Base-by-base conservation (phyloP, 148 eudicot genomes). In the Euryodendron excelsum region DNA sequence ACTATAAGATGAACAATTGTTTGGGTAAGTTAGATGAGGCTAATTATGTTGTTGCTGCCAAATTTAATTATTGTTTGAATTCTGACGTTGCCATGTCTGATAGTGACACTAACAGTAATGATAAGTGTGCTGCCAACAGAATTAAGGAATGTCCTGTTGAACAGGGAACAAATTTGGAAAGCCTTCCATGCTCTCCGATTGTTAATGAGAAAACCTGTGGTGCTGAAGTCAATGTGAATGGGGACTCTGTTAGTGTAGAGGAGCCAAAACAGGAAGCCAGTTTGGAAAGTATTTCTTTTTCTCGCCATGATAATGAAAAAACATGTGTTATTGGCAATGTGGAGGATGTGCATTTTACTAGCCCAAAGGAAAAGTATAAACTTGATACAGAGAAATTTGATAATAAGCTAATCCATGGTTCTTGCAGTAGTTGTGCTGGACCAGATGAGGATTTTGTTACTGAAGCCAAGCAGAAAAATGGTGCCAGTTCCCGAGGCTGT, bases 1-100 rank as follows among this genome's bases (percentile, higher is more conserved):
- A 70, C 62, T 15, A 21, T 33, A 61, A 70, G 52, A 73, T 47
- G 74, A 77, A 36, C 60, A 79, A 81, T 64, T 77, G 86, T 74
- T 69, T 75, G 39, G 77, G 73, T 65, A 69, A 28, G 7, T 25
- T 82, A 23, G 87, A 81, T 59, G 81, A 81, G 78, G 78, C 77
- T 75, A 67, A 59, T 53, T 87, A 70, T 64, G 61, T 13, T 34
- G 80, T 71, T 68, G 74, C 76, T 36, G 81, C 75, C 66, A 75
- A 84, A 75, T 67, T 77, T 65, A 79, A 74, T 78, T 55, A 37
- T 74, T 78, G 53, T 78, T 82, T 84, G 53, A 86, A 66, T 77
- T 63, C 82, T 74, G 90, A 83, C 80, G 78, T 74, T 84, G 60
- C 71, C 36, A 23, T 77, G 67, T 34, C 83, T 31, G 81, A 50